Conservation (phyloP, 2,329 filamentous ascomycete species). For the Aurifilum marmelostoma region DNA sequence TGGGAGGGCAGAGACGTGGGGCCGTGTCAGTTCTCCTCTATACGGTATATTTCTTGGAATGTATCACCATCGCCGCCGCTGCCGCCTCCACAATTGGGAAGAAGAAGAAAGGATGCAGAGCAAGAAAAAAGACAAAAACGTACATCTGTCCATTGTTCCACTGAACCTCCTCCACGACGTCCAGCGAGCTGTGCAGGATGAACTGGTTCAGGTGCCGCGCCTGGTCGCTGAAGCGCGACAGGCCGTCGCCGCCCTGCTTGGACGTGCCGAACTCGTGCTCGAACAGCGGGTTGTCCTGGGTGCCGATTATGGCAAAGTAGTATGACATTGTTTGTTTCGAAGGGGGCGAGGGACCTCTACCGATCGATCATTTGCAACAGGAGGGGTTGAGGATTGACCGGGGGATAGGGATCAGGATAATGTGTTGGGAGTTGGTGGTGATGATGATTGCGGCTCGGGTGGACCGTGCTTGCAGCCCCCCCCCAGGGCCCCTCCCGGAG, state of each 20-base stretch:
- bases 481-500: neutral
- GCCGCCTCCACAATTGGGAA: too few relatives aligned
- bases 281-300: slow-evolving; percentile 93
- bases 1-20: slow-evolving; percentile 40
- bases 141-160: slow-evolving; percentile 88
- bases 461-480: slow-evolving; percentile 1
- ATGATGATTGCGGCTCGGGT: slow-evolving; percentile 3
- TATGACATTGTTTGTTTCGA: slow-evolving; percentile 75
- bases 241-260: slow-evolving; percentile 91
- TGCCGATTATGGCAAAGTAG: slow-evolving; percentile 97
- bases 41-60: too few relatives aligned
- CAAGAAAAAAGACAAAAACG: slow-evolving; percentile 33
- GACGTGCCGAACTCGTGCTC: slow-evolving; percentile 97
- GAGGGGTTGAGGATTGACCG: neutral
- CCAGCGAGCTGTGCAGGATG: slow-evolving; percentile 89
- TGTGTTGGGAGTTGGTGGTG: neutral
- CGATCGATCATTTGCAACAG: slow-evolving; percentile 31
- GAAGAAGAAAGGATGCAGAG: too few relatives aligned
- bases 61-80: neutral
- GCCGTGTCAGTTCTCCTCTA: too few relatives aligned
- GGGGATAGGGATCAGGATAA: neutral
- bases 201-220: slow-evolving; percentile 96
- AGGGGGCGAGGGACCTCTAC: too few relatives aligned
- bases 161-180: slow-evolving; percentile 95
- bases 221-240: slow-evolving; percentile 84